phyloP scores from a whole-genome alignment of 2,329 filamentous ascomycete species.

The Aspergillus unguis region DNA sequence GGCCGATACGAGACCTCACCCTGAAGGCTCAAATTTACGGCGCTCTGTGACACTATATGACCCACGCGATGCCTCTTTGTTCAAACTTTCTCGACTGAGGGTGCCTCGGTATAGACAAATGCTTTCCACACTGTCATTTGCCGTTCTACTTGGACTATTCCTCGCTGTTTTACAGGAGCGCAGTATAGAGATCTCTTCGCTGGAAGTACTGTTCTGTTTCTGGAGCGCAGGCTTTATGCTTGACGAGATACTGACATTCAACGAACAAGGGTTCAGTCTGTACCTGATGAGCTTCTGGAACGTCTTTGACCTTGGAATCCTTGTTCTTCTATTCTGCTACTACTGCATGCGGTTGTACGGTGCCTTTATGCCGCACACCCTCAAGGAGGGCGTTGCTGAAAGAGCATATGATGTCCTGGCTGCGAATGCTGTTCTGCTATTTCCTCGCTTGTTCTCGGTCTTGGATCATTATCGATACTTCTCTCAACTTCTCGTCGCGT shows the following conservation, averaged over 20 bases:
- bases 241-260: slow-evolving; percentile 92
- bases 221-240: slow-evolving; percentile 98
- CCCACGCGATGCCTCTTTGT: slow-evolving; percentile 80
- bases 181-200: slow-evolving; percentile 73
- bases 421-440: slow-evolving; percentile 81
- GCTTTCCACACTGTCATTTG: slow-evolving; percentile 82
- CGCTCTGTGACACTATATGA: slow-evolving; percentile 85
- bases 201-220: slow-evolving; percentile 93
- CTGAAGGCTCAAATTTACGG: slow-evolving; percentile 38
- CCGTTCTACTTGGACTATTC: slow-evolving; percentile 79
- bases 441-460: slow-evolving; percentile 87
- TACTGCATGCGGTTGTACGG: slow-evolving; percentile 87
- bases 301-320: slow-evolving; percentile 85
- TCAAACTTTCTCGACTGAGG: slow-evolving; percentile 85
- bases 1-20: slow-evolving; percentile 14
- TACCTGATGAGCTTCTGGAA: slow-evolving; percentile 99
- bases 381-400: slow-evolving; percentile 66
- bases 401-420: slow-evolving; percentile 94
- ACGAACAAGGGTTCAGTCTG: slow-evolving; percentile 90
- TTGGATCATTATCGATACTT: slow-evolving; percentile 96
- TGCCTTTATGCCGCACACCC: slow-evolving; percentile 72
- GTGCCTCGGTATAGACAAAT: slow-evolving; percentile 91
- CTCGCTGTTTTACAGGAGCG: slow-evolving; percentile 74
- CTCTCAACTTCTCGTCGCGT: slow-evolving; percentile 88
- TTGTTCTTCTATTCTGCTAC: slow-evolving; percentile 80